Conservation (phyloP, 2,329 filamentous ascomycete species). For the Alternaria infectoria region DNA sequence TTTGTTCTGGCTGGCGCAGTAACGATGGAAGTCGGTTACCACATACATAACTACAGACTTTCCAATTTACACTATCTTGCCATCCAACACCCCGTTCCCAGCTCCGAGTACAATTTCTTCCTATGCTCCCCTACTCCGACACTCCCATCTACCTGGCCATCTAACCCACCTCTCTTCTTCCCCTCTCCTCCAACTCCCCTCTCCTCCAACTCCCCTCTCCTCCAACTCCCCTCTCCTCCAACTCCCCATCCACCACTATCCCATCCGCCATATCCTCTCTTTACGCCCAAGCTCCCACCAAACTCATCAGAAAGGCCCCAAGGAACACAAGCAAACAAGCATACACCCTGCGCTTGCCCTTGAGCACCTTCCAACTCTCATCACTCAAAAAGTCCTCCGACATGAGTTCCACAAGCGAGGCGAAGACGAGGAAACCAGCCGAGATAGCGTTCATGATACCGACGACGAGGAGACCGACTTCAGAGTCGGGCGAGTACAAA, state of each 20-base stretch:
- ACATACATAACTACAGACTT: background rate
- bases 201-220: background rate
- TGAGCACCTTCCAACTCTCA: slow-evolving; percentile 72
- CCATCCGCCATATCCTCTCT: background rate
- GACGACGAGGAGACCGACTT: slow-evolving; percentile 78
- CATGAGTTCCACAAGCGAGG: slow-evolving; percentile 81
- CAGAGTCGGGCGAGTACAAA: slow-evolving; percentile 78
- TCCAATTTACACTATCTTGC: background rate
- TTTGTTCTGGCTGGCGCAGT: background rate
- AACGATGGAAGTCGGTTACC: background rate
- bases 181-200: background rate
- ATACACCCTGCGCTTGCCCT: slow-evolving; percentile 65
- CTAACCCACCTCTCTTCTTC: background rate
- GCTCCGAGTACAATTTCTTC: background rate
- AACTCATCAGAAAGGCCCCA: slow-evolving; percentile 72
- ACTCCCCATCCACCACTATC: background rate
- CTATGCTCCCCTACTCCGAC: background rate
- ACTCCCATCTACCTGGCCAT: background rate
- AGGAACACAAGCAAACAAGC: slow-evolving; percentile 69
- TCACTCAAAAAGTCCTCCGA: slow-evolving; percentile 83
- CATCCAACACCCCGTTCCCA: background rate
- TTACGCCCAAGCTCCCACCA: slow-evolving; percentile 75
- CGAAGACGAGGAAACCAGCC: slow-evolving; percentile 79
- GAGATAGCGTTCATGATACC: slow-evolving; percentile 89
- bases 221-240: background rate